Conservation (phyloP, 1,284 basidiomycete species). For the Fomitopsis schrenkii region DNA sequence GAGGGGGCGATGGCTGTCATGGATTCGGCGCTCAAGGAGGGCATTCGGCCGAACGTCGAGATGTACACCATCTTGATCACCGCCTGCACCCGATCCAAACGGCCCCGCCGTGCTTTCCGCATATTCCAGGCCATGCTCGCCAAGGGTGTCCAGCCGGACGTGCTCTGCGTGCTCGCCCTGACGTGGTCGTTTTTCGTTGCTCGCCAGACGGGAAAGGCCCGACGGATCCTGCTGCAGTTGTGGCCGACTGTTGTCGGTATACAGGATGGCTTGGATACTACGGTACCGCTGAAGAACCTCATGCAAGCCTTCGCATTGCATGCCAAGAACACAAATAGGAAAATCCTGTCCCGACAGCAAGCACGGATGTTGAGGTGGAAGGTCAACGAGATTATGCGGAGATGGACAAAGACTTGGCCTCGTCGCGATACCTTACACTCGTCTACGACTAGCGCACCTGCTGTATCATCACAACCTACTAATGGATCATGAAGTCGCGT, state of each 20-base stretch:
- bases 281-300: slow-evolving; percentile 40
- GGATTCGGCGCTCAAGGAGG: slow-evolving; percentile 41
- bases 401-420: slow-evolving; percentile 6
- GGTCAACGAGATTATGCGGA: slow-evolving; percentile 15
- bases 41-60: slow-evolving; percentile 51
- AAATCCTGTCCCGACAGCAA: slow-evolving; percentile 8
- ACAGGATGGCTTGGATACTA: slow-evolving; percentile 38
- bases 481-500: neutral
- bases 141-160: slow-evolving; percentile 57
- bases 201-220: slow-evolving; percentile 46
- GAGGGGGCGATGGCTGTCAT: slow-evolving; percentile 48
- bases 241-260: slow-evolving; percentile 66
- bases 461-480: slow-evolving; percentile 2
- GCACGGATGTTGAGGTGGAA: slow-evolving; percentile 21
- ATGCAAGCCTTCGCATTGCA: slow-evolving; percentile 40
- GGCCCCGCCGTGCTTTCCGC: slow-evolving; percentile 48
- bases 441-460: neutral
- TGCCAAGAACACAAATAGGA: slow-evolving; percentile 6
- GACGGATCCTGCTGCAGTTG: slow-evolving; percentile 48
- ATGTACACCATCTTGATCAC: slow-evolving; percentile 73
- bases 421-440: neutral
- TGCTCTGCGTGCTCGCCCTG: slow-evolving; percentile 65
- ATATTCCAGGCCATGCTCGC: slow-evolving; percentile 63
- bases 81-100: slow-evolving; percentile 56
- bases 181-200: slow-evolving; percentile 58